These are phyloP conservation scores for Chalciporus piperatus DNA, from an alignment of 768 basidiomycete species.

Conservation along the genomic window DNA sequence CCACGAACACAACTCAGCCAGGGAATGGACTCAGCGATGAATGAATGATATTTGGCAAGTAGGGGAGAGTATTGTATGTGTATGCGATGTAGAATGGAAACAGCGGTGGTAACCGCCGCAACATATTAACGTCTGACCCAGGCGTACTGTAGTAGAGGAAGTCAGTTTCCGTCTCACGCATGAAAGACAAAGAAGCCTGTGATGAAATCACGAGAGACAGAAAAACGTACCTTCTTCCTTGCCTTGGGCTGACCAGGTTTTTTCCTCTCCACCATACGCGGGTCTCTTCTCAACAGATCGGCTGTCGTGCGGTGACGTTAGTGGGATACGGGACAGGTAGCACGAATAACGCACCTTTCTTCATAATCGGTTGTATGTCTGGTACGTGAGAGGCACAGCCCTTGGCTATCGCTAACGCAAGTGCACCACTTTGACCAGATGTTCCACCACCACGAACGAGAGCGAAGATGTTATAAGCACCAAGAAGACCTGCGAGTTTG, in stretches of 20 bases:
- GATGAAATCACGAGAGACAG: neutral
- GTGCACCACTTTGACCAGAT: conserved; percentile 90
- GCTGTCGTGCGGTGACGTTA: conserved; percentile 43
- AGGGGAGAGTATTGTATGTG: neutral
- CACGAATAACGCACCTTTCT: conserved; percentile 55
- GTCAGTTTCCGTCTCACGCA: conserved; percentile 1
- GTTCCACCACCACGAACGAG: conserved; percentile 83
- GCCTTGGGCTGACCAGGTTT: conserved; percentile 94
- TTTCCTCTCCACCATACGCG: conserved; percentile 97
- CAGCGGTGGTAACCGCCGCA: neutral
- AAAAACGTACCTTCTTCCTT: conserved; percentile 74
- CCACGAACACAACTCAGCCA: neutral
- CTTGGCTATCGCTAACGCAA: conserved; percentile 74
- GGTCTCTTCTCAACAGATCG: conserved; percentile 84
- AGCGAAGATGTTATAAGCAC: conserved; percentile 77
- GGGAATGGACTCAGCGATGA: neutral
- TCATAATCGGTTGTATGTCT: conserved; percentile 59
- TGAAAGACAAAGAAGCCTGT: neutral
- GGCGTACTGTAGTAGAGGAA: conserved; percentile 53
- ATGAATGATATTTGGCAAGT: neutral
- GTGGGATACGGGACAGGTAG: neutral
- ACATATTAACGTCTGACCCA: conserved; percentile 92
- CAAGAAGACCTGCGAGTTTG: conserved; percentile 77
- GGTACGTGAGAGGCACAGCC: conserved; percentile 72
- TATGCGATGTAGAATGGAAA: neutral